These are phyloP conservation scores for Phytophthora ohioensis DNA, from an alignment of 352 stramenopile genomes.

Conservation along the genomic window DNA sequence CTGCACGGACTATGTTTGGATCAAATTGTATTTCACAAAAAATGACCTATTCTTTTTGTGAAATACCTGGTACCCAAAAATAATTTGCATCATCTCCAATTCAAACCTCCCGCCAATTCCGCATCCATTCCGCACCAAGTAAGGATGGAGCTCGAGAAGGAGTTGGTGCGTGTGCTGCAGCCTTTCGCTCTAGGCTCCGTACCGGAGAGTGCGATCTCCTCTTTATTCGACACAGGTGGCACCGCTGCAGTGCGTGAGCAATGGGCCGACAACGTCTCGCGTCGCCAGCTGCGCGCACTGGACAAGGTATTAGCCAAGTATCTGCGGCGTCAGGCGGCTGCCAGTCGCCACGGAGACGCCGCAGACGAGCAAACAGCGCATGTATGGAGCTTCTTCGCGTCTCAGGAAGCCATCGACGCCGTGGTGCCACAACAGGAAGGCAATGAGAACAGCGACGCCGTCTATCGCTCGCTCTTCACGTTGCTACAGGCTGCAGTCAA, in stretches of 20 bases:
- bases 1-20: no score
- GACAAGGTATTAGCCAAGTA: conserved; percentile 69
- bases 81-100: neutral
- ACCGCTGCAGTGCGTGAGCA: conserved; percentile 53
- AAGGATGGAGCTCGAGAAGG: conserved; percentile 56
- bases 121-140: conserved; percentile 3
- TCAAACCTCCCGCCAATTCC: conserved; percentile 23
- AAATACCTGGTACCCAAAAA: neutral
- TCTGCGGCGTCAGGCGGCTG: conserved; percentile 45
- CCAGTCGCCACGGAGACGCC: neutral
- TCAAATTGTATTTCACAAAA: neutral
- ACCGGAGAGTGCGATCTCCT: conserved; percentile 53
- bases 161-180: conserved; percentile 67
- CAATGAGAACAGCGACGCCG: conserved; percentile 39
- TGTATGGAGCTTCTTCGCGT: conserved; percentile 74
- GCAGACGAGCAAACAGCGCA: conserved; percentile 25
- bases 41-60: neutral
- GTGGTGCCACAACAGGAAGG: conserved; percentile 46
- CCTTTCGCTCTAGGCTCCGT: conserved; percentile 68
- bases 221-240: conserved; percentile 76
- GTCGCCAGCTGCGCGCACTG: conserved; percentile 54
- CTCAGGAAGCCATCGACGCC: conserved; percentile 49
- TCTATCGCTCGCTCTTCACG: conserved; percentile 75
- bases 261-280: conserved; percentile 48
- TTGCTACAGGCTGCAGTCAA: conserved; percentile 69